Evolutionary conservation across 148 eudicot species (phyloP).

Genomic region (Rhododendron williamsianum): DNA sequence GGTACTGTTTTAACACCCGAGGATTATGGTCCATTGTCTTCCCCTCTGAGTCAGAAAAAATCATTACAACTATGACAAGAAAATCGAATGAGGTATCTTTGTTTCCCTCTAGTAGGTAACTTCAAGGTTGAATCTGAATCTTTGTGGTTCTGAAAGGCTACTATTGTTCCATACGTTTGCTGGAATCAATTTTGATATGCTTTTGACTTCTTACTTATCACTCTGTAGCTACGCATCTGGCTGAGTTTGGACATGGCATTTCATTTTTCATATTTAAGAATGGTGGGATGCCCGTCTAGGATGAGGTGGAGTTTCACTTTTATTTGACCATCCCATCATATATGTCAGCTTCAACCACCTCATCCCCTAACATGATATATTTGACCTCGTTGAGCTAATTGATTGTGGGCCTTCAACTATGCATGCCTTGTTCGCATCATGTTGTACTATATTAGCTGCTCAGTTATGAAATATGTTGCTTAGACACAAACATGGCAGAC

Average conservation of each 20-base stretch:
- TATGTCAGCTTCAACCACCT: background rate
- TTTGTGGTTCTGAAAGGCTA: background rate
- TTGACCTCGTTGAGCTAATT: background rate
- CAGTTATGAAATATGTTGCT: background rate
- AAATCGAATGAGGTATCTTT: slow-evolving; percentile 66
- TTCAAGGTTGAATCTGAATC: background rate
- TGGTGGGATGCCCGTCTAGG: background rate
- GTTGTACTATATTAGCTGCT: background rate
- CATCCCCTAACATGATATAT: background rate
- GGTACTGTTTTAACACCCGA: slow-evolving; percentile 63
- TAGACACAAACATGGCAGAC: background rate
- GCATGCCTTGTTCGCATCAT: background rate
- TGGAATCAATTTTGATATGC: background rate
- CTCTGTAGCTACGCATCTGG: background rate
- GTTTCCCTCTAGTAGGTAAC: background rate
- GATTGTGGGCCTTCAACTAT: background rate
- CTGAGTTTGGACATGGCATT: background rate
- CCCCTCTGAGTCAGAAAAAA: slow-evolving; percentile 82
- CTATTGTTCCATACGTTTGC: background rate
- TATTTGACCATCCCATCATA: background rate
- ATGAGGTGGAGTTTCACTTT: background rate
- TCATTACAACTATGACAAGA: slow-evolving; percentile 63
- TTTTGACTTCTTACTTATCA: background rate
- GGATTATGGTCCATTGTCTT: slow-evolving; percentile 83
- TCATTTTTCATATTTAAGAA: background rate